Evolutionary conservation across 331 rosid genomes (phyloP), one percentile per base, ranked within the genome.

Genomic region (Telfairia occidentalis): DNA sequence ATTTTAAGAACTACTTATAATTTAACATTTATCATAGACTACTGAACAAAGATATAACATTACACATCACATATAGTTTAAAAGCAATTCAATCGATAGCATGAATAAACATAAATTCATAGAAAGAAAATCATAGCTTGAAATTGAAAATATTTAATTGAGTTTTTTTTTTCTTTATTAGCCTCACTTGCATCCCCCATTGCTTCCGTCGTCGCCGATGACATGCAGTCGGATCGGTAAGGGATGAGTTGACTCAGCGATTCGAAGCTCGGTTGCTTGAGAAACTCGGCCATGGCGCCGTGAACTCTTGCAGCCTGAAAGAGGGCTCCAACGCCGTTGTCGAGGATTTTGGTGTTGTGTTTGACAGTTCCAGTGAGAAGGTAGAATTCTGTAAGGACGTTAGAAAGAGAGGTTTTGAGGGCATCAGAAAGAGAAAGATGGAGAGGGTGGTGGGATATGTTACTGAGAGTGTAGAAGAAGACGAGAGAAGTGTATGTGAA

Each of bases 281-380:
- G 84, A 34, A 83, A 82, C 32, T 83, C 28, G 0, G 45, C 38
- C 5, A 91, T 66, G 38, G 78, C 18, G 53, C 67, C 71, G 11
- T 78, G 71, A 7, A 91, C 88, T n/a, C 59, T 30, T 12, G 92
- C 79, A 46, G 74, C 78, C 23, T 66, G 61, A 80, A 67, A 91
- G 12, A 74, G 38, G 29, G 86, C 89, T 29, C 89, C 86, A 60
- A 78, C 77, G 50, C 82, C 87, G 43, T 85, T 84, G 82, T 89
- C 89, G 1, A 85, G 80, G 50, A 89, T 80, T 65, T 79, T 9
- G 9, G 23, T 16, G 12, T 79, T 80, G 15, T 82, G 75, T 58
- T 76, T 78, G 73, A 86, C 61, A 46, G 64, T 48, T 15, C 95
- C 95, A 3, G 90, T 87, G 0, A 89, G 82, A 0, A 87, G 89